phyloP scores from a whole-genome alignment of 208 protist species.

The Naegleria fowleri region DNA sequence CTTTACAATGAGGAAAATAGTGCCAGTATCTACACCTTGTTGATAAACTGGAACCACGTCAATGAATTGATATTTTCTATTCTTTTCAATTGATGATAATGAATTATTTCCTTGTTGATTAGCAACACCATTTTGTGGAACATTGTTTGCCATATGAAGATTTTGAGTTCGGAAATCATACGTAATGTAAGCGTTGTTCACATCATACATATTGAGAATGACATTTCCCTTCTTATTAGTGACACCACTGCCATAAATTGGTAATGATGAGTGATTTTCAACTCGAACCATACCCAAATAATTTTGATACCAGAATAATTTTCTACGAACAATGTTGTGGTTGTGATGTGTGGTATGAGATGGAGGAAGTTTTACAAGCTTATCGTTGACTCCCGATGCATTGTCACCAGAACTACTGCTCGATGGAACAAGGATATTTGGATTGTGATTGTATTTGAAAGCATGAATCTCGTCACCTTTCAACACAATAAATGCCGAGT shows the following conservation, averaged over 20 bases:
- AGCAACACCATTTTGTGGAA: background rate
- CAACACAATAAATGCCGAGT: background rate
- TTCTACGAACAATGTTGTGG: background rate
- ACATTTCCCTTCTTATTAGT: background rate
- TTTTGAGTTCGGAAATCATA: slow-evolving; percentile 8
- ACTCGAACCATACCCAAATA: background rate
- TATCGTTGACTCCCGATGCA: background rate
- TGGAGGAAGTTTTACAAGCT: background rate
- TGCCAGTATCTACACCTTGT: background rate
- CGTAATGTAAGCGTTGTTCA: background rate
- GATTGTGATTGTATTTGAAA: background rate
- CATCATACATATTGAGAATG: background rate
- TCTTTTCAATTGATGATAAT: background rate
- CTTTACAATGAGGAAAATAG: background rate
- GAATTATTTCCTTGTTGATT: background rate
- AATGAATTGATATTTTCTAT: background rate
- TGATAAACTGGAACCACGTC: background rate
- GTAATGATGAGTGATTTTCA: background rate
- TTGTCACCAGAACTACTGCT: background rate
- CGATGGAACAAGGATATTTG: background rate
- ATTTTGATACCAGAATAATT: slow-evolving; percentile 16
- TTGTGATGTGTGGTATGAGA: background rate
- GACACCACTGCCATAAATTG: background rate
- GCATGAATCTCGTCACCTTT: background rate
- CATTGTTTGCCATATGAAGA: background rate